A percentile compares a stretch with the other conserved stretches of the same genome.
These are phyloP conservation scores for Thalassiosira livingstoniorum DNA, from an alignment of 352 stramenopile genomes.

Conservation along the genomic window DNA sequence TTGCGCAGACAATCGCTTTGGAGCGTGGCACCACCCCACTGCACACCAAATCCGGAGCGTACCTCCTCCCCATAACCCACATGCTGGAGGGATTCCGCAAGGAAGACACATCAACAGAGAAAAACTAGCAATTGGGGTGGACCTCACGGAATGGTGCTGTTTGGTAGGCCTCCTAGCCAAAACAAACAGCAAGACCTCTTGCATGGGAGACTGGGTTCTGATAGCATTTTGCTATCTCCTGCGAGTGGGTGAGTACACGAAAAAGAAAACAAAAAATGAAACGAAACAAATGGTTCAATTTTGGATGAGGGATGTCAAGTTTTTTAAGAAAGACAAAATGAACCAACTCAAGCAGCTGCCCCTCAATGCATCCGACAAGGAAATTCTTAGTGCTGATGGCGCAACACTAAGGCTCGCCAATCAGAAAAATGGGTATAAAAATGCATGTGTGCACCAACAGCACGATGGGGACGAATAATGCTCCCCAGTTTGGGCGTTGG, in stretches of 20 bases:
- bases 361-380: background rate
- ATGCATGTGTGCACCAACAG: background rate
- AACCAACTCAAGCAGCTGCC: too few species aligned
- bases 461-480: background rate
- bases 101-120: background rate
- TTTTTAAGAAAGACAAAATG: constrained; percentile 4
- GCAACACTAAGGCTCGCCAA: background rate
- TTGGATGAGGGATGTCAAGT: background rate
- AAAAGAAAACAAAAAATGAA: background rate
- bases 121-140: background rate
- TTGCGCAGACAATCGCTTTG: background rate
- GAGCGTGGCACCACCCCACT: background rate
- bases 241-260: background rate
- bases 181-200: background rate
- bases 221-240: background rate
- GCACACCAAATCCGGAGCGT: background rate
- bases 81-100: background rate
- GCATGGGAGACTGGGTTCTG: background rate
- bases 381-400: background rate
- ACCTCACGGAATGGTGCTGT: too few species aligned
- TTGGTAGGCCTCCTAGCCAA: background rate
- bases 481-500: background rate
- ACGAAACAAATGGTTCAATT: constrained; percentile 11
- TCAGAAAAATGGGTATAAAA: constrained; percentile 1
- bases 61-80: background rate